Conservation (phyloP, 2,329 filamentous ascomycete species). For the Hymenoscyphus scutula region DNA sequence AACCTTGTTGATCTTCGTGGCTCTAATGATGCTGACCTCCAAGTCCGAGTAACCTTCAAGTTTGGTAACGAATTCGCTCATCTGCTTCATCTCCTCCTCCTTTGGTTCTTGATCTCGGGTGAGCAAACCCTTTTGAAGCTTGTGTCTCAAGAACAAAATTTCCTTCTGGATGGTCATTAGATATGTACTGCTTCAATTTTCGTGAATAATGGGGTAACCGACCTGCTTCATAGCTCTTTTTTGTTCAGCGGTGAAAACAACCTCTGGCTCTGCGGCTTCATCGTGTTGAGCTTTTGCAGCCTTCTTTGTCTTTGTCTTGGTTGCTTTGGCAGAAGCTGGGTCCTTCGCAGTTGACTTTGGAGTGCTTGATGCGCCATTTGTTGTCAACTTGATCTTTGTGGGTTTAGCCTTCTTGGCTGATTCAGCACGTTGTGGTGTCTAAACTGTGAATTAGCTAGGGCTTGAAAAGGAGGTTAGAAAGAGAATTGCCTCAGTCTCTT, state of each 20-base stretch:
- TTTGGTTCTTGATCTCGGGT: conserved; percentile 82
- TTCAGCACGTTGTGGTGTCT: conserved; percentile 58
- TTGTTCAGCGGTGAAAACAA: conserved; percentile 57
- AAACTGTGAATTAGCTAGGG: conserved; percentile 20
- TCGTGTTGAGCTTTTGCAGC: conserved; percentile 43
- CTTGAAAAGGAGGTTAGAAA: neutral
- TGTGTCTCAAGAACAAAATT: conserved; percentile 91
- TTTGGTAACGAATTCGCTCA: conserved; percentile 75
- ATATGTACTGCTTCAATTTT: neutral
- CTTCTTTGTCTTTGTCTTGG: conserved; percentile 48
- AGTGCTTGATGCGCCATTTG: conserved; percentile 44
- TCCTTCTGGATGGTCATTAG: conserved; percentile 56
- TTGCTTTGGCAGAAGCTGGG: conserved; percentile 38
- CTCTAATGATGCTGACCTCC: conserved; percentile 83
- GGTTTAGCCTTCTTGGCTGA: conserved; percentile 68
- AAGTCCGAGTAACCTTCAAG: conserved; percentile 79
- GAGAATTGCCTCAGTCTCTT: conserved; percentile 64
- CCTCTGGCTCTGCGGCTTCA: conserved; percentile 54
- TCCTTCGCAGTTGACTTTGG: conserved; percentile 37
- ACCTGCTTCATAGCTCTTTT: conserved; percentile 59
- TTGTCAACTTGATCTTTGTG: conserved; percentile 59
- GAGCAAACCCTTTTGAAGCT: conserved; percentile 90
- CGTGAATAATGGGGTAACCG: conserved; percentile 29
- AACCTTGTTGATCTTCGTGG: conserved; percentile 98
- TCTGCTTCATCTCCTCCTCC: conserved; percentile 75